Evolutionary conservation across 345 rosid genomes (phyloP).

Genomic region (Murraya koenigii): DNA sequence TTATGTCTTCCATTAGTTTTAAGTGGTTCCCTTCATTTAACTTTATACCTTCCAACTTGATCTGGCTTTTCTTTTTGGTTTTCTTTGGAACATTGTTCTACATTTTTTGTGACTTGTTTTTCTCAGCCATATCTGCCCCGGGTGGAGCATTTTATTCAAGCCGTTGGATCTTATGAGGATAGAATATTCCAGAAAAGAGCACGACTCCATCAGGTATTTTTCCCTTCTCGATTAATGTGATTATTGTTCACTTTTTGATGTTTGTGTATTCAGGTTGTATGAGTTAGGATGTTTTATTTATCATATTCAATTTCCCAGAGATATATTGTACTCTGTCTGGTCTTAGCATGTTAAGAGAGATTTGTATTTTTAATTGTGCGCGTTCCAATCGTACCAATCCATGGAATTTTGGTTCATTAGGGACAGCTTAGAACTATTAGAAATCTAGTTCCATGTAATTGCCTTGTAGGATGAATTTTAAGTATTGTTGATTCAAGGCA

Average conservation of each 20-base stretch:
- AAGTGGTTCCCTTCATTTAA: background rate
- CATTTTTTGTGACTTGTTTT: constrained; percentile 5
- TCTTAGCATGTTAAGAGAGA: background rate
- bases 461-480: background rate
- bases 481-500: background rate
- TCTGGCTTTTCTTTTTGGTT: constrained; percentile 15
- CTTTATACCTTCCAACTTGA: background rate
- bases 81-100: constrained; percentile 18
- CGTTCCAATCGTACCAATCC: background rate
- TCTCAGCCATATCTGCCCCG: constrained; percentile 66
- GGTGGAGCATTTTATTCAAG: constrained; percentile 88
- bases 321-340: background rate
- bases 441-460: constrained; percentile 2
- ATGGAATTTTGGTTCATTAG: background rate
- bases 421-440: background rate
- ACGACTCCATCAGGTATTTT: constrained; percentile 58
- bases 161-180: constrained; percentile 82
- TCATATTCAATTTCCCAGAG: background rate
- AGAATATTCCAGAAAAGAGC: constrained; percentile 86
- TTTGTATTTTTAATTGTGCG: background rate
- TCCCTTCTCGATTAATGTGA: background rate
- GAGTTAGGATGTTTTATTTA: background rate
- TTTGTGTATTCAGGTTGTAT: background rate
- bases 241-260: background rate
- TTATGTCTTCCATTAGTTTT: background rate